Percentiles rank a stretch among this genome's conserved stretches.
phyloP scores from a whole-genome alignment of 2,329 filamentous ascomycete genomes.

The Verticillium nubilum region DNA sequence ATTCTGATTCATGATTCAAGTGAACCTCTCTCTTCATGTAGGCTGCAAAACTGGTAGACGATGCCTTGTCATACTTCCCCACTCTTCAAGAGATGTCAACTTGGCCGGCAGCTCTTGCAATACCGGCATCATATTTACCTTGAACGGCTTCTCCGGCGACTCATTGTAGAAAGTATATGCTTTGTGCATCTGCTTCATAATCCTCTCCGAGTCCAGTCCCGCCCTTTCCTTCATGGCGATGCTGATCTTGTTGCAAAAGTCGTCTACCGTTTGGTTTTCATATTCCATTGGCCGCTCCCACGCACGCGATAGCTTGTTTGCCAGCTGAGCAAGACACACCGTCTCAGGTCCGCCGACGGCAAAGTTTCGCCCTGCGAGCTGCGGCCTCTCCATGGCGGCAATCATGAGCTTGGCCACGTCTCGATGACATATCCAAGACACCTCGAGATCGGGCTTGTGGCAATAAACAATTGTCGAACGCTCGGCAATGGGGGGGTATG shows the following conservation, averaged over 20 bases:
- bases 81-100: slow-evolving; percentile 27
- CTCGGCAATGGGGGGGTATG: slow-evolving; percentile 25
- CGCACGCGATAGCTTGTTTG: slow-evolving; percentile 23
- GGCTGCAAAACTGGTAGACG: not conserved
- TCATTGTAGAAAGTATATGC: slow-evolving; percentile 35
- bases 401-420: slow-evolving; percentile 32
- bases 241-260: slow-evolving; percentile 22
- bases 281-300: slow-evolving; percentile 24
- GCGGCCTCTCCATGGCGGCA: slow-evolving; percentile 22
- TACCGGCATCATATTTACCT: slow-evolving; percentile 27
- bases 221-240: slow-evolving; percentile 24
- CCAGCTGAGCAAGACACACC: slow-evolving; percentile 22
- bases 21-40: too few relatives aligned
- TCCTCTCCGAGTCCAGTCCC: slow-evolving; percentile 25
- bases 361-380: slow-evolving; percentile 27
- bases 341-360: slow-evolving; percentile 28
- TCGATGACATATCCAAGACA: slow-evolving; percentile 32
- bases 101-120: slow-evolving; percentile 22
- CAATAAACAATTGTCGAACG: slow-evolving; percentile 29
- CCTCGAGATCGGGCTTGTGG: slow-evolving; percentile 27
- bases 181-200: slow-evolving; percentile 31
- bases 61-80: slow-evolving; percentile 19
- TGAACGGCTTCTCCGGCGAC: slow-evolving; percentile 28
- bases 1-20: too few relatives aligned
- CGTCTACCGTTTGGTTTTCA: slow-evolving; percentile 25